Evolutionary conservation across 169 alveolate species (phyloP).

Genomic region (Cryptosporidium viatorum): DNA sequence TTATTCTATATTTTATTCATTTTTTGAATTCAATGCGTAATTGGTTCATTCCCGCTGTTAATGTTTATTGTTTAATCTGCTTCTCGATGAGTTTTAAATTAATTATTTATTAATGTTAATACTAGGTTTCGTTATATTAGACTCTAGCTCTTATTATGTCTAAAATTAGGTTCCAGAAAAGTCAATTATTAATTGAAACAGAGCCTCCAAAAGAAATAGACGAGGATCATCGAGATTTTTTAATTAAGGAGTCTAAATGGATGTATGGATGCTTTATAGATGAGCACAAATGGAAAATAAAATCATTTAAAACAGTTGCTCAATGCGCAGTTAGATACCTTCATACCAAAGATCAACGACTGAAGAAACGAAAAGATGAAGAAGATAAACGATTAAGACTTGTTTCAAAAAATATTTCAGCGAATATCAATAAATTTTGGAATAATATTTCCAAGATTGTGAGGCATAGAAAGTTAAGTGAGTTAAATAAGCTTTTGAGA

Average conservation of each 20-base stretch:
- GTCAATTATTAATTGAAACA: background rate
- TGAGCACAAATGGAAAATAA: constrained; percentile 69
- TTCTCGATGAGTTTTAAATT: background rate
- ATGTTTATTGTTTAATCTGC: background rate
- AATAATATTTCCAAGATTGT: constrained; percentile 38
- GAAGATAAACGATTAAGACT: constrained; percentile 46
- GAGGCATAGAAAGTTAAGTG: constrained; percentile 44
- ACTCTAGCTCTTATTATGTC: constrained; percentile 1
- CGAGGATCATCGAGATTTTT: constrained; percentile 69
- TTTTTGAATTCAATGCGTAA: background rate
- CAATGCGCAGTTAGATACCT: constrained; percentile 59
- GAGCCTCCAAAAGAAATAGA: constrained; percentile 62
- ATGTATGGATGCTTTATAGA: constrained; percentile 56
- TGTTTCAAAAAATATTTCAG: constrained; percentile 49
- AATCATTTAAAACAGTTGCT: constrained; percentile 51
- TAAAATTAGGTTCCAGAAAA: constrained; percentile 22
- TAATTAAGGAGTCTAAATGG: constrained; percentile 63
- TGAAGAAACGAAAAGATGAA: constrained; percentile 59
- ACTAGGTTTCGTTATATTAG: background rate
- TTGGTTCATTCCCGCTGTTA: constrained; percentile 3
- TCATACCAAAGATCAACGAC: constrained; percentile 49
- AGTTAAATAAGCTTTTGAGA: constrained; percentile 30
- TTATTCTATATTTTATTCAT: background rate
- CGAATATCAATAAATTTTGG: constrained; percentile 50
- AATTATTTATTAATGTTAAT: background rate